A percentile compares a stretch with the other conserved stretches of the same genome.
These are phyloP conservation scores for Leccinum subtestaceum DNA, from an alignment of 768 basidiomycete genomes.

Conservation along the genomic window DNA sequence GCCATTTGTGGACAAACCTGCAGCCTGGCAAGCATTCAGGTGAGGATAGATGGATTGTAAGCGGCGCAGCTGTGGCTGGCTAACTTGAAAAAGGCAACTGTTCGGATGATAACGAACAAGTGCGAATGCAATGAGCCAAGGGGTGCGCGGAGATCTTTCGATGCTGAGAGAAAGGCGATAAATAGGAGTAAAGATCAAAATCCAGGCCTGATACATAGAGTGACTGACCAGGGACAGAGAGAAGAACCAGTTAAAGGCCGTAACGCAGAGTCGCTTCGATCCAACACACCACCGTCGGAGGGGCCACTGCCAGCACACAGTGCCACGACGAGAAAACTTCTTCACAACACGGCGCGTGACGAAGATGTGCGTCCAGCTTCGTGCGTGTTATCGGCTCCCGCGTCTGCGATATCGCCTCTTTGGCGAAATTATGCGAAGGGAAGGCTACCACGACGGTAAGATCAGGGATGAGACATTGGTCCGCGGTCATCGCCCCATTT, in stretches of 20 bases:
- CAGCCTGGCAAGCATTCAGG: not conserved
- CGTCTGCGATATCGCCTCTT: not conserved
- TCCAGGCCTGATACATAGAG: not conserved
- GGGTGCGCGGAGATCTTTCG: not conserved
- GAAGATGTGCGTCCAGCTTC: not conserved
- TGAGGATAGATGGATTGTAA: constrained; percentile 1
- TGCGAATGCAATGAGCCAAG: not conserved
- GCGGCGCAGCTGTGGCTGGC: not conserved
- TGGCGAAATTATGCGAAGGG: not conserved
- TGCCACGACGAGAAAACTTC: not conserved
- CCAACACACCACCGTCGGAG: not conserved
- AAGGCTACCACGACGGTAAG: not conserved
- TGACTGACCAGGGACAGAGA: not conserved
- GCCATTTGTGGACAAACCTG: not conserved
- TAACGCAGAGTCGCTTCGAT: not conserved
- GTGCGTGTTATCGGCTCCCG: not conserved
- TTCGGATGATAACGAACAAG: constrained; percentile 1
- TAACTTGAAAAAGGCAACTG: not conserved
- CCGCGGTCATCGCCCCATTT: constrained; percentile 16
- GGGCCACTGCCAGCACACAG: not conserved
- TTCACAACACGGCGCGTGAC: not conserved
- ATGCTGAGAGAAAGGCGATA: not conserved
- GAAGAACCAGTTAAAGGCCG: not conserved
- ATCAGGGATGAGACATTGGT: not conserved
- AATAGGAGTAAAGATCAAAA: not conserved